Evolutionary conservation across 1,284 basidiomycete species (phyloP).

Genomic region (Cutaneotrichosporon cavernicola): DNA sequence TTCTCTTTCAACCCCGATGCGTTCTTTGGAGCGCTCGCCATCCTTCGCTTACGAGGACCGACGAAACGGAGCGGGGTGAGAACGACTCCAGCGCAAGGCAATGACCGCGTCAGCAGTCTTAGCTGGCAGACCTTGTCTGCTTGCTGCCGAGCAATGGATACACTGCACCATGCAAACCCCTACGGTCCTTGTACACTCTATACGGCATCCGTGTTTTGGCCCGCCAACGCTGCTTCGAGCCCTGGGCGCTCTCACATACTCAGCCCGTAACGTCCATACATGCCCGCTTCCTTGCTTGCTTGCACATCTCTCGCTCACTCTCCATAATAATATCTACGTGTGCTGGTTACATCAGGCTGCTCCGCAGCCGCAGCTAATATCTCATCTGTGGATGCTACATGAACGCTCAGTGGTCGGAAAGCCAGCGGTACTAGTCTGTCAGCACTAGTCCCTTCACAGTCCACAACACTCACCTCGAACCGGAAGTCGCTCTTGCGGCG

Average conservation of each 20-base stretch:
- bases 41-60: constrained; percentile 18
- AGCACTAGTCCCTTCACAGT: not conserved
- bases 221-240: not conserved
- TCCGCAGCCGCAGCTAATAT: constrained; percentile 5
- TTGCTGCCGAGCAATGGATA: constrained; percentile 5
- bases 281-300: not conserved
- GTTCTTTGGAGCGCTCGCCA: constrained; percentile 25
- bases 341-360: constrained; percentile 5
- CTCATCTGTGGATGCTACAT: constrained; percentile 13
- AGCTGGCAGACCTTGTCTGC: constrained; percentile 6
- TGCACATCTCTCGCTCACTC: not conserved
- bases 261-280: not conserved
- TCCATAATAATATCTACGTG: not conserved
- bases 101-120: not conserved
- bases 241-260: not conserved
- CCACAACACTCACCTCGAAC: constrained; percentile 62
- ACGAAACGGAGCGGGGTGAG: constrained; percentile 30
- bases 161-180: not conserved
- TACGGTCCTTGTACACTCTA: not conserved
- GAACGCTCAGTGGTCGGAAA: constrained; percentile 69
- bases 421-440: constrained; percentile 65
- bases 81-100: constrained; percentile 13
- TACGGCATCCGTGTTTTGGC: not conserved
- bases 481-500: constrained; percentile 97
- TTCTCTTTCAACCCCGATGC: constrained; percentile 22